These are phyloP conservation scores for Aspergillus latus DNA, from an alignment of 2,329 filamentous ascomycete genomes.

Conservation along the genomic window DNA sequence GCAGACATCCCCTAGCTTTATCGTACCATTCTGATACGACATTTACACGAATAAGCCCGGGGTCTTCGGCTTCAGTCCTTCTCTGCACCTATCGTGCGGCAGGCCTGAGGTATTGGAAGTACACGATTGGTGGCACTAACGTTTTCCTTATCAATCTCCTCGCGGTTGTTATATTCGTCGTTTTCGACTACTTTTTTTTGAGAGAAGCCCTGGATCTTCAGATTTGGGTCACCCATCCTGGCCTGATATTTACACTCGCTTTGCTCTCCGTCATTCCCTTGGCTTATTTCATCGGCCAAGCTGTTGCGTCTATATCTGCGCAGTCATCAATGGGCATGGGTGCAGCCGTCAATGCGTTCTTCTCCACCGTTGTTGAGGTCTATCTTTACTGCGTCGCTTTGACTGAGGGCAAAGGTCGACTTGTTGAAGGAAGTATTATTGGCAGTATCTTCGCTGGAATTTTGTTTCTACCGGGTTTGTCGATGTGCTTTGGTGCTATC, in stretches of 20 bases:
- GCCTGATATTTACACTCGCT: constrained; percentile 80
- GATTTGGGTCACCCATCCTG: constrained; percentile 73
- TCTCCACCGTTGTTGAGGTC: constrained; percentile 95
- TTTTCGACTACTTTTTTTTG: constrained; percentile 86
- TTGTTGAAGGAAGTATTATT: constrained; percentile 95
- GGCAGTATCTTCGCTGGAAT: constrained; percentile 98
- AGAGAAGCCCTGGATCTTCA: constrained; percentile 67
- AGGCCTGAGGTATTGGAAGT: constrained; percentile 97
- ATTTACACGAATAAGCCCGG: constrained; percentile 68
- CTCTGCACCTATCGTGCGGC: constrained; percentile 97
- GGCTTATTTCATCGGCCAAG: constrained; percentile 98
- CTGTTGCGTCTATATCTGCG: constrained; percentile 95
- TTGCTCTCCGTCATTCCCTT: constrained; percentile 92
- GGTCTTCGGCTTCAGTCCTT: constrained; percentile 78
- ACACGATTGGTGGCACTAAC: constrained; percentile 96
- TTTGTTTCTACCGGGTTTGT: constrained; percentile 87
- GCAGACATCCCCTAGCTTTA: constrained; percentile 86
- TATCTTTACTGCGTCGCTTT: constrained; percentile 96
- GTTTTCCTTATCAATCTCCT: constrained; percentile 98
- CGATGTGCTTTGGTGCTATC: constrained; percentile 98
- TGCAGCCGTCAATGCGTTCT: constrained; percentile 96
- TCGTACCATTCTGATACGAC: constrained; percentile 87
- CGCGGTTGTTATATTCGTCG: constrained; percentile 87
- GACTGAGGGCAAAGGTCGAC: constrained; percentile 83
- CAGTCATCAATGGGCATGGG: constrained; percentile 98